Conservation (phyloP, 108 stramenopile species). For the Nannochloropsis gaditana region DNA sequence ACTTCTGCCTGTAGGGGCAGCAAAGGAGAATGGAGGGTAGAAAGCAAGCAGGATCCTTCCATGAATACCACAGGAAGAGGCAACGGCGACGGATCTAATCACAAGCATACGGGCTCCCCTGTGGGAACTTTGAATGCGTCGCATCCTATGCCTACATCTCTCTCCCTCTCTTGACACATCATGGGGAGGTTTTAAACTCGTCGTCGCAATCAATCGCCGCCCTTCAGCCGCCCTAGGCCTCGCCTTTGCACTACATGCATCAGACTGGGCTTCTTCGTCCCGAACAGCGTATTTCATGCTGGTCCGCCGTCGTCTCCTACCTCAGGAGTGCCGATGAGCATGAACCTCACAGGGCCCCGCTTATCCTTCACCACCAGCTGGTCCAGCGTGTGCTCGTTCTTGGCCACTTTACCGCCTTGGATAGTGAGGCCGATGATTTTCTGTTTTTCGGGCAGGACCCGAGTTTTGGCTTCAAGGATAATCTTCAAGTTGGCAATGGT, state of each 20-base stretch:
- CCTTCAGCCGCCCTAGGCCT: too few relatives aligned
- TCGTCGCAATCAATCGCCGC: too few relatives aligned
- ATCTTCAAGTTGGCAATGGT: conserved; percentile 28
- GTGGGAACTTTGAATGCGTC: too few relatives aligned
- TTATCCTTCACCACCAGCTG: conserved; percentile 63
- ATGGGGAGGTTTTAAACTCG: too few relatives aligned
- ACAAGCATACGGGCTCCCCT: too few relatives aligned
- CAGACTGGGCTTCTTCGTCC: too few relatives aligned
- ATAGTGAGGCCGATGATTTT: conserved; percentile 77
- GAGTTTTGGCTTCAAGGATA: conserved; percentile 37
- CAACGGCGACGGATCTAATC: too few relatives aligned
- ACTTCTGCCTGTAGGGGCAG: background rate
- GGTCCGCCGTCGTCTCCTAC: background rate
- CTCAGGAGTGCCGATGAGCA: conserved; percentile 92
- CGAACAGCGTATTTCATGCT: too few relatives aligned
- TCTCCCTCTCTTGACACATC: background rate
- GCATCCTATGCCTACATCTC: background rate
- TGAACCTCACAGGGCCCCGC: conserved; percentile 62
- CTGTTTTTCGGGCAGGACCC: conserved; percentile 73
- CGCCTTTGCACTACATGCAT: too few relatives aligned
- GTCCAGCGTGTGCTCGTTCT: conserved; percentile 62
- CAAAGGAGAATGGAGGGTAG: background rate
- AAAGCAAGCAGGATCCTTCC: background rate
- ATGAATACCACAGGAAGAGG: too few relatives aligned
- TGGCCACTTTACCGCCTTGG: conserved; percentile 43